Evolutionary conservation across 2,329 filamentous ascomycete genomes (phyloP), one percentile per base, ranked within the genome.

Genomic region (Calonectria pauciramosa): DNA sequence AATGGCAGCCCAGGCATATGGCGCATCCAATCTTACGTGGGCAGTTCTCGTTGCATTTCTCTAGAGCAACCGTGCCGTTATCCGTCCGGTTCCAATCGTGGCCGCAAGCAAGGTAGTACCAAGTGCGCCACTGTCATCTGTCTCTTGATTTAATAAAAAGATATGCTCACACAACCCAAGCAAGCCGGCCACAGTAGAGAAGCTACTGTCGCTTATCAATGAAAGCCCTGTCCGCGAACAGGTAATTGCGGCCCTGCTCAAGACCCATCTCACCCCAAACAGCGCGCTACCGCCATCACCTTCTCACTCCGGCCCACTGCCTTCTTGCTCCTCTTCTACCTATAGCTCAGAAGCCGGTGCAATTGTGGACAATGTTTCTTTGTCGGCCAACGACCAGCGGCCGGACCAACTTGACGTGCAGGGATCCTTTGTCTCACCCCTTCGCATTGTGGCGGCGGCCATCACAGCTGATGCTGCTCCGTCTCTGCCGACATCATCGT

Each of bases 121-220:
- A 76, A 79, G 71, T 65, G 49, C 64, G 64, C 20, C 47, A 18
- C 14, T 36, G 18, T 32, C 11, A 3, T 14, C 32, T 23, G 10
- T 18, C 13, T 34, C 64, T 18, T 26, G 41, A 52, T 26, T 16
- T 4, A 20, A 3, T 23, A 4, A 16, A 20, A 23, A 51, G n/a
- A n/a, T n/a, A 11, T 18, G 7, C 47, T 67, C 14, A 67, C 14
- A 4, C 26, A 11, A 28, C 28, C 1, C 23, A 44, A 73, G 65
- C 34, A 79, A 77, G 49, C 76, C 78, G 34, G 78, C 76, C 67
- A 81, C 79, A 14, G 77, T 81, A 10, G 80, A 82, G 60, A 81
- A 81, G 60, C 78, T 82, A 34, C 74, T 82, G 7, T 76, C 77
- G 18, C 79, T 78, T 4, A 79, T 80, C 52, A 80, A 77, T 64